phyloP scores from a whole-genome alignment of 768 basidiomycete species.

The Sporobolomyces pararoseus region DNA sequence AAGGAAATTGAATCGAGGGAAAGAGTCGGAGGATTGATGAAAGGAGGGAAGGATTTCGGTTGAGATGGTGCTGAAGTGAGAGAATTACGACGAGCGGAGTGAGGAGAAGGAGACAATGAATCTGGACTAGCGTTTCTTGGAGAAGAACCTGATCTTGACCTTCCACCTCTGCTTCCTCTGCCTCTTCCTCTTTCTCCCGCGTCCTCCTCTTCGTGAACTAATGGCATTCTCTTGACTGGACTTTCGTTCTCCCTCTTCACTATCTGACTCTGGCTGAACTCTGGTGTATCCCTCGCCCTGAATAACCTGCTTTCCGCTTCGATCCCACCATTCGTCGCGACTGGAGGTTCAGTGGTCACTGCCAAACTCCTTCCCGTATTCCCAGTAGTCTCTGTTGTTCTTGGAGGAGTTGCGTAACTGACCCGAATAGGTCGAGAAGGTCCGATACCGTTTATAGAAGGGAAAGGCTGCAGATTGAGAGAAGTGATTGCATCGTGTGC shows the following conservation, averaged over 20 bases:
- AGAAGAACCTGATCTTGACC: not conserved
- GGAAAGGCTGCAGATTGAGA: not conserved
- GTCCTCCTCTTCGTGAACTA: not conserved
- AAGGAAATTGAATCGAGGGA: not conserved
- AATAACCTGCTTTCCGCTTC: not conserved
- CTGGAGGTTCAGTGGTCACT: constrained; percentile 1
- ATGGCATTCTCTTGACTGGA: not conserved
- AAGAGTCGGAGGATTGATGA: not conserved
- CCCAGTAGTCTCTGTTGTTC: not conserved
- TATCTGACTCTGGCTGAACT: not conserved
- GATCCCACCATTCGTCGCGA: not conserved
- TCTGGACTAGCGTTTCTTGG: too few relatives aligned
- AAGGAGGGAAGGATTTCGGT: not conserved
- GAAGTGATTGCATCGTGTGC: constrained; percentile 5
- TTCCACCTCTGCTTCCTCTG: not conserved
- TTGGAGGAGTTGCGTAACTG: not conserved
- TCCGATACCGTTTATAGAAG: constrained; percentile 4
- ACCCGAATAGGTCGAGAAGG: not conserved
- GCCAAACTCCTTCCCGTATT: not conserved
- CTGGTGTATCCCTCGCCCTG: constrained; percentile 15
- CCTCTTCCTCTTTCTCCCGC: not conserved
- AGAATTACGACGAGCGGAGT: not conserved
- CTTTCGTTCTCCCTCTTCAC: not conserved
- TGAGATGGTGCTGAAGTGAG: not conserved
- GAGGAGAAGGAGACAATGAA: not conserved